Conservation (phyloP, 2,329 filamentous ascomycete genomes). For the Gremmenia infestans region DNA sequence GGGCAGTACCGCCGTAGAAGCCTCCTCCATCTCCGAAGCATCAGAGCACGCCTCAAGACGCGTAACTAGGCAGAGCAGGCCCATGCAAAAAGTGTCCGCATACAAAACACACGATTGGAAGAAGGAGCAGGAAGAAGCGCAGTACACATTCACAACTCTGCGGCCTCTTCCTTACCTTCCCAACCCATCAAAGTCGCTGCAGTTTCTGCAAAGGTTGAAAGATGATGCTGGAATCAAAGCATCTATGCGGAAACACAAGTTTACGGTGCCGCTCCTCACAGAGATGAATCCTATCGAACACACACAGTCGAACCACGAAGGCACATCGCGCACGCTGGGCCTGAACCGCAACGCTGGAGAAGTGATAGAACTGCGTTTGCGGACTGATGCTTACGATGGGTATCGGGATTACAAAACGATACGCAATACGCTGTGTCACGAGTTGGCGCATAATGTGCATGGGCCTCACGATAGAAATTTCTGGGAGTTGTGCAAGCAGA, state of each 20-base stretch:
- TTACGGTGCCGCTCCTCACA: conserved; percentile 78
- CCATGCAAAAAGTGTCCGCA: conserved; percentile 32
- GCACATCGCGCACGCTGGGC: conserved; percentile 71
- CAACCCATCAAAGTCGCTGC: conserved; percentile 62
- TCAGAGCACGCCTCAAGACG: conserved; percentile 44
- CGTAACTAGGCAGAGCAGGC: conserved; percentile 35
- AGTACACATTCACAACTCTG: conserved; percentile 78
- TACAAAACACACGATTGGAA: conserved; percentile 42
- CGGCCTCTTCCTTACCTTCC: conserved; percentile 74
- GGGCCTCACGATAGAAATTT: conserved; percentile 80
- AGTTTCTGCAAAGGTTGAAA: conserved; percentile 70
- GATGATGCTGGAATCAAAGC: conserved; percentile 81
- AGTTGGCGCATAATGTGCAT: conserved; percentile 88
- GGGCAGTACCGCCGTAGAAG: conserved; percentile 56
- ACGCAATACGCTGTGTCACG: conserved; percentile 87
- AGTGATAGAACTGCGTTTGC: conserved; percentile 80
- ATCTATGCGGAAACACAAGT: conserved; percentile 79
- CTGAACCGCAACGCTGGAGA: conserved; percentile 84
- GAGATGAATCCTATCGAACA: conserved; percentile 91
- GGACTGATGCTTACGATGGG: conserved; percentile 93
- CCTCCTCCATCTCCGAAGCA: conserved; percentile 50
- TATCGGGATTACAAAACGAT: conserved; percentile 92
- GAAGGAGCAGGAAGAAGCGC: conserved; percentile 42
- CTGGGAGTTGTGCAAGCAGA: conserved; percentile 82
- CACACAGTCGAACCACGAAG: conserved; percentile 66